A percentile compares a stretch with the other conserved stretches of the same genome.
Evolutionary conservation across 495 filamentous ascomycete species (phyloP).

Genomic region (Trichoderma gamsii): DNA sequence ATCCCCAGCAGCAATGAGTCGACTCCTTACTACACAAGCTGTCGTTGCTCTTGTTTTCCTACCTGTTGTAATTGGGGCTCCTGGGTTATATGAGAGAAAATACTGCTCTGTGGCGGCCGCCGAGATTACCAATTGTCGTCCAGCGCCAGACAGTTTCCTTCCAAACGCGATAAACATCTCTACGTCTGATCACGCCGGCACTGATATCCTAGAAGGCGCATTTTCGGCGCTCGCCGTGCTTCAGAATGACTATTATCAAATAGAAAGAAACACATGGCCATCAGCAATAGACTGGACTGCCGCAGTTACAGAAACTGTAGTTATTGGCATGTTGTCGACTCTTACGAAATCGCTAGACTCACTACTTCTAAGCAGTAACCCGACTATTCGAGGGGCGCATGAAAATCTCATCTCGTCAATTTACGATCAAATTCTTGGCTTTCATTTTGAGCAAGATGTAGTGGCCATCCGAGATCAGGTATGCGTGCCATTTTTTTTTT

Average conservation of each 20-base stretch:
- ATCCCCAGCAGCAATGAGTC: no score
- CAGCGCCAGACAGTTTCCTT: background rate
- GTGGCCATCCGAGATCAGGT: conserved; percentile 63
- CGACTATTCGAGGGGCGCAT: conserved; percentile 39
- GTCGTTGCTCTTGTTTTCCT: background rate
- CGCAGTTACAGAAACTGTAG: conserved; percentile 75
- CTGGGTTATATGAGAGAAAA: background rate
- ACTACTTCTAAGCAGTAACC: conserved; percentile 18
- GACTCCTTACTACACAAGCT: background rate
- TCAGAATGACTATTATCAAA: conserved; percentile 70
- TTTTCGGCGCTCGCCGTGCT: conserved; percentile 62
- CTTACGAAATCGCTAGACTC: conserved; percentile 43
- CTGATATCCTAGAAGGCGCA: conserved; percentile 35
- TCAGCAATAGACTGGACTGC: conserved; percentile 89
- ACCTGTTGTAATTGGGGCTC: background rate
- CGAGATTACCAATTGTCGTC: background rate
- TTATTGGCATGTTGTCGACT: conserved; percentile 61
- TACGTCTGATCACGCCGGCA: background rate
- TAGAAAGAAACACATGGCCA: conserved; percentile 80
- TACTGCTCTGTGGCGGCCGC: background rate
- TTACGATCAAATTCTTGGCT: conserved; percentile 66
- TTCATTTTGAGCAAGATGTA: conserved; percentile 83
- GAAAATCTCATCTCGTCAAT: conserved; percentile 79
- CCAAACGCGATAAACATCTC: no score
- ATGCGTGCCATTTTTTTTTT: background rate